Percentiles rank a stretch among this genome's conserved stretches.
Conservation (phyloP, 2,329 filamentous ascomycete genomes). For the Hyphodiscus sp. region DNA sequence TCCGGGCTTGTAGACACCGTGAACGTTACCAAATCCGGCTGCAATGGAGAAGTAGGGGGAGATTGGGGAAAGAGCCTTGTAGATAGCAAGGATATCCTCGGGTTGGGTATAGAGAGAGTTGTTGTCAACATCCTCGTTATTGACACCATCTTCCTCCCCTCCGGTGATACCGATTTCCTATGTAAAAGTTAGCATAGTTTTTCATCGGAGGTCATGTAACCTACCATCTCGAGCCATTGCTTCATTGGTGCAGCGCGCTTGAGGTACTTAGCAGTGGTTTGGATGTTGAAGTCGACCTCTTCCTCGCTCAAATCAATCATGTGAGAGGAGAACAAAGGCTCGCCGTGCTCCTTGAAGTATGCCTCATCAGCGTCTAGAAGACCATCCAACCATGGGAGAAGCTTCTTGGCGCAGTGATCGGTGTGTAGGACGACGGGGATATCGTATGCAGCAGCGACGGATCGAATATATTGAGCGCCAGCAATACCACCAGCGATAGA, state of each 20-base stretch:
- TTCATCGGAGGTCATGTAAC: constrained; percentile 11
- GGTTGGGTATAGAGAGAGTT: constrained; percentile 96
- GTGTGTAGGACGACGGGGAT: constrained; percentile 92
- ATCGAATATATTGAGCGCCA: constrained; percentile 87
- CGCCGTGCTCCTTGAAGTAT: constrained; percentile 88
- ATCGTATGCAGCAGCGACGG: constrained; percentile 79
- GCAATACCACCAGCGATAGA: constrained; percentile 85
- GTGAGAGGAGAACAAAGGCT: constrained; percentile 92
- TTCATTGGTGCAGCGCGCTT: constrained; percentile 94
- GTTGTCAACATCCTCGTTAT: constrained; percentile 98
- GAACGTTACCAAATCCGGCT: constrained; percentile 96
- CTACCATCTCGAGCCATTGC: constrained; percentile 98
- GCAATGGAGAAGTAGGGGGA: constrained; percentile 97
- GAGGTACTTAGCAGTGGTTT: constrained; percentile 87
- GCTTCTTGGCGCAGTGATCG: constrained; percentile 99
- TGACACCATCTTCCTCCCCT: constrained; percentile 96
- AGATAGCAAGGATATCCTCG: constrained; percentile 89
- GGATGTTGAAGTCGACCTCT: constrained; percentile 80
- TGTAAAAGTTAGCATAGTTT: background rate
- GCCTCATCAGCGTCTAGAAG: constrained; percentile 91
- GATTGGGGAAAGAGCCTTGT: constrained; percentile 77
- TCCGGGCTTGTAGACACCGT: constrained; percentile 97
- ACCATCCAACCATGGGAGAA: constrained; percentile 94
- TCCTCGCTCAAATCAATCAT: constrained; percentile 99
- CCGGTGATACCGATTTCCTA: constrained; percentile 87